Conservation (phyloP, 805 yeast genomes). For the Yarrowia osloensis region DNA sequence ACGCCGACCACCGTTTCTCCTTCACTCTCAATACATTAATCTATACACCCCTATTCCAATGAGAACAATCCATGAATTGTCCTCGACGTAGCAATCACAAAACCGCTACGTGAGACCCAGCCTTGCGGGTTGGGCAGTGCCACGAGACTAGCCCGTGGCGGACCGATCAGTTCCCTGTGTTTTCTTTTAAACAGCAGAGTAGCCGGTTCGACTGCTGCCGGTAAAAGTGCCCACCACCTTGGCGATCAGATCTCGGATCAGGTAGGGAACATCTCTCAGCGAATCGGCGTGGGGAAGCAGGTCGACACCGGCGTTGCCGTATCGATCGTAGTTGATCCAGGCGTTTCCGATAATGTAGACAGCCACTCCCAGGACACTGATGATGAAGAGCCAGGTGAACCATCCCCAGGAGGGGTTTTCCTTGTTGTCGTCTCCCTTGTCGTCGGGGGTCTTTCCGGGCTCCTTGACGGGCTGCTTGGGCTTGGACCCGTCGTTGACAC, state of each 20-base stretch:
- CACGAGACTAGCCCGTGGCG: not conserved
- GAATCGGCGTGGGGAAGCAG: constrained; percentile 45
- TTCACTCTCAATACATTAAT: constrained; percentile 23
- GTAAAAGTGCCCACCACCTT: constrained; percentile 74
- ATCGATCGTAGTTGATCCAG: constrained; percentile 72
- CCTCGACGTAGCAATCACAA: not conserved
- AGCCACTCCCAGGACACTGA: constrained; percentile 69
- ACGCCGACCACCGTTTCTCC: no score
- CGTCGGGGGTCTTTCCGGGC: constrained; percentile 35
- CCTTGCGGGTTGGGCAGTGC: not conserved
- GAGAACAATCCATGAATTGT: not conserved
- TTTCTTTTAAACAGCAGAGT: constrained; percentile 77
- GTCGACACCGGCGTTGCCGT: constrained; percentile 66
- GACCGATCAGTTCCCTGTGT: not conserved
- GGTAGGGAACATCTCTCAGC: constrained; percentile 69
- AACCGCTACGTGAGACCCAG: not conserved
- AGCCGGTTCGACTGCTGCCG: constrained; percentile 75
- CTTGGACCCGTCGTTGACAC: not conserved
- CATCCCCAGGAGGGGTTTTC: constrained; percentile 68
- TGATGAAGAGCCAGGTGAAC: constrained; percentile 78
- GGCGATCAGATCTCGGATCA: constrained; percentile 67
- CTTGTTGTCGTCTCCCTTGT: constrained; percentile 39
- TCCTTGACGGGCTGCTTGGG: constrained; percentile 14
- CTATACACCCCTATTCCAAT: constrained; percentile 27
- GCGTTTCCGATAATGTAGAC: constrained; percentile 73